Evolutionary conservation across 169 alveolate species (phyloP).

Genomic region (Plasmodium gaboni): DNA sequence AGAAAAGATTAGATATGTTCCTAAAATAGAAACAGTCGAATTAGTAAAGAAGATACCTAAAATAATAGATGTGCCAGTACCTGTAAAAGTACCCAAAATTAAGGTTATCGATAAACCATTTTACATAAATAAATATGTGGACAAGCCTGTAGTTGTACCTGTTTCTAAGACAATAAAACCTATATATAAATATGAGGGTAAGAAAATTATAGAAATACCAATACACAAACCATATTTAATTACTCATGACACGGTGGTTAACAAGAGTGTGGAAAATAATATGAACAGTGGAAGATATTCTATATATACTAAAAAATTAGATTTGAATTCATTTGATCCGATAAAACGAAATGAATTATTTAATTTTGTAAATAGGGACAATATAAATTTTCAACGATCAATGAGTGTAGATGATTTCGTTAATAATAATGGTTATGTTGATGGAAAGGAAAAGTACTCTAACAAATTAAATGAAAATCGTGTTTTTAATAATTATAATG

Average conservation of each 20-base stretch:
- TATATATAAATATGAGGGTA: slow-evolving; percentile 80
- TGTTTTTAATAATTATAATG: background rate
- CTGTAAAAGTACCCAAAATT: slow-evolving; percentile 82
- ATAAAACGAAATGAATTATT: slow-evolving; percentile 38
- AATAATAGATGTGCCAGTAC: slow-evolving; percentile 85
- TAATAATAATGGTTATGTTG: background rate
- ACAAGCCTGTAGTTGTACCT: slow-evolving; percentile 86
- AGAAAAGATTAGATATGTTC: slow-evolving; percentile 84
- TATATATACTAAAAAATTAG: slow-evolving; percentile 51
- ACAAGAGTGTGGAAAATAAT: slow-evolving; percentile 19
- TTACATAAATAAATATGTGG: slow-evolving; percentile 81
- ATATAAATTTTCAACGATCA: slow-evolving; percentile 46
- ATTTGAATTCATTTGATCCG: slow-evolving; percentile 41
- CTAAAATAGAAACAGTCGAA: slow-evolving; percentile 84
- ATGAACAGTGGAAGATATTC: slow-evolving; percentile 49
- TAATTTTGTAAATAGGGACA: slow-evolving; percentile 31
- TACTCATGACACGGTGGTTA: slow-evolving; percentile 81
- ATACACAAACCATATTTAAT: slow-evolving; percentile 85
- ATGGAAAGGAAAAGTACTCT: background rate
- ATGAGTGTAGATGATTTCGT: slow-evolving; percentile 39
- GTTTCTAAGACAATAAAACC: slow-evolving; percentile 83
- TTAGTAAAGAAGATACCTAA: slow-evolving; percentile 81
- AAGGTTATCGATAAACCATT: slow-evolving; percentile 84
- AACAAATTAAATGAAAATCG: background rate
- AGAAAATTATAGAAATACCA: slow-evolving; percentile 83